Conservation (phyloP, 495 filamentous ascomycete species). For the Lasiosphaeriaceae sp. region DNA sequence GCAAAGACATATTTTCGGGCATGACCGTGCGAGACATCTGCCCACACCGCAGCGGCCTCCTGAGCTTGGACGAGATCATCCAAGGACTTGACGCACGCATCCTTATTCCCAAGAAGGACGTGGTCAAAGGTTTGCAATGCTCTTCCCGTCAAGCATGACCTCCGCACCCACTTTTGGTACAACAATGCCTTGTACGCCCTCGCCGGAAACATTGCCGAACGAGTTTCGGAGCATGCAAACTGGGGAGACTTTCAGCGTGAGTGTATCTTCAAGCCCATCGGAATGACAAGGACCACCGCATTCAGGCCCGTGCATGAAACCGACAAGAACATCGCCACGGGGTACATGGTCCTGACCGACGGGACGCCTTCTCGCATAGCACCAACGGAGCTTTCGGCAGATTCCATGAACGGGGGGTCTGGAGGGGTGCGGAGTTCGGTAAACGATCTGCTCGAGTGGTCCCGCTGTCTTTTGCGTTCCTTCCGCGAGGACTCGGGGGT, state of each 20-base stretch:
- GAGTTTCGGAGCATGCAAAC: background rate
- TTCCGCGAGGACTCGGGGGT: background rate
- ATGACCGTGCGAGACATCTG: conserved; percentile 5
- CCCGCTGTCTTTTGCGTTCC: background rate
- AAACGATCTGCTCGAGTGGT: conserved; percentile 1
- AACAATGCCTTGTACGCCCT: conserved; percentile 5
- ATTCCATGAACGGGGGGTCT: conserved; percentile 7
- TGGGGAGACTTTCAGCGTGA: conserved; percentile 4
- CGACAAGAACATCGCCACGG: conserved; percentile 1
- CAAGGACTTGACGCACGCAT: conserved; percentile 5
- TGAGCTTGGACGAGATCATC: conserved; percentile 4
- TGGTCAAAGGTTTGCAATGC: conserved; percentile 8
- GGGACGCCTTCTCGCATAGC: background rate
- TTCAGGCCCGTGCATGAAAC: background rate
- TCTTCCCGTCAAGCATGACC: background rate
- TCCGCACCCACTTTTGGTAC: background rate
- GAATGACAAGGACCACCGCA: conserved; percentile 1
- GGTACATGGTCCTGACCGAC: conserved; percentile 1
- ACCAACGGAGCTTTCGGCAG: background rate
- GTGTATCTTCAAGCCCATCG: background rate
- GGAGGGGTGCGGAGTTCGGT: conserved; percentile 4
- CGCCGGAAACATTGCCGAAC: conserved; percentile 2
- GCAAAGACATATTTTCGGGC: background rate
- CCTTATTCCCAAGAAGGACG: conserved; percentile 6
- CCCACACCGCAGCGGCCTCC: conserved; percentile 2